Base-by-base conservation (phyloP, 495 filamentous ascomycete species). In the Penicillium crystallinum region DNA sequence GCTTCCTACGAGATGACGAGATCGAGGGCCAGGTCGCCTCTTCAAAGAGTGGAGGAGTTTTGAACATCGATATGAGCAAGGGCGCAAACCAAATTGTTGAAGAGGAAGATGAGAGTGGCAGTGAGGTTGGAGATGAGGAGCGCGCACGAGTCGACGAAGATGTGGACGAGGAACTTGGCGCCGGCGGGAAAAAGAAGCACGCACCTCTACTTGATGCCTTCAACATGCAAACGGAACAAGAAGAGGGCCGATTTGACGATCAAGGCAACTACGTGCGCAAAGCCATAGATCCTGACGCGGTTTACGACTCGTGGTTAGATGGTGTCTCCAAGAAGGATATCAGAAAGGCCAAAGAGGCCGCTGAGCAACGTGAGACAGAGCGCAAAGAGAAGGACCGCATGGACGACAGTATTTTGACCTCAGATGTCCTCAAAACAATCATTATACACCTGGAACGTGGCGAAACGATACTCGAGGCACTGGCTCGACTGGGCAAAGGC, bases 141-240 rank as follows among this genome's bases (percentile, higher is more conserved):
- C 72, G 85, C 37, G 85, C 84, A 4, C 85, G 79, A 45, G 74
- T 82, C 40, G 84, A 87, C 49, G 81, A 80, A 15, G 86, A 82
- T 3, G 58, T 95, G 4, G 91, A 95, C 58, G 85, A 90, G 42
- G 93, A 97, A 66, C 71, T 98, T 27, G 95, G 95, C 2, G 84
- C 87, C 3, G 95, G 93, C 6, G 85, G 84, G 1, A 85, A 91
- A 58, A 97, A 97, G 69, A 91, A 87, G 64, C 89, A 95, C 66
- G 95, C 95, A 14, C 93, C 93, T n/a, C 85, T 93, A 59, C 77
- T 97, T 22, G 93, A 97, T 69, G 93, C 91, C 0, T 98, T 98
- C 77, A 96, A 98, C 62, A 91, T 98, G 81, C 82, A 79, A 42
- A 71, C 77, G 5, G 93, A 98, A 68, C 84, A 91, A 62, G 95